Evolutionary conservation across 352 stramenopile genomes (phyloP), one percentile per base, ranked within the genome.

Genomic region (Phytophthora europaea): DNA sequence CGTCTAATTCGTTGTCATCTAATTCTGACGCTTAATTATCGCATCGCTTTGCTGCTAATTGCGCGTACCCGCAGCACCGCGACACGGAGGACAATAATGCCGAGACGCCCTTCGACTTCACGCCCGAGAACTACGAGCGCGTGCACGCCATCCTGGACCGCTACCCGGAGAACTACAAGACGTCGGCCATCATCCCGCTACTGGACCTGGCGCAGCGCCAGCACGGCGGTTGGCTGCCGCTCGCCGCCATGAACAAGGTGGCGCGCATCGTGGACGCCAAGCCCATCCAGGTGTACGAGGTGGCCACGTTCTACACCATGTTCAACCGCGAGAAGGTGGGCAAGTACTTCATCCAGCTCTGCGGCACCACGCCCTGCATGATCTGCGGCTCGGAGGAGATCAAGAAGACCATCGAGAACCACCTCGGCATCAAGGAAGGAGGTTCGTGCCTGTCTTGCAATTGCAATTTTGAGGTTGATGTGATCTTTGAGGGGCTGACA

Each of bases 241-340:
- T 99, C 8, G 97, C 97, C 22, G 98, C 98, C 57, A 99, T 99
- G 98, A 98, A 99, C 85, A 99, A 99, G 85, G 98, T 99, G 23
- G 95, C 98, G n/a, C 91, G 98, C 72, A 99, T 99, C 65, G 94
- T 99, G n/a, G 97, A 98, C 36, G 88, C 93, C 47, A 94, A 97
- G 72, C 94, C 97, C 51, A 98, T 99, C 54, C 91, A 98, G 65
- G 98, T 99, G 12, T 99, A 99, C 80, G 98, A 99, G 78, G 98
- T 99, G 23, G 98, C 98, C 20, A 99, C 97, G 38, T 99, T 99
- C 81, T 99, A 99, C 90, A 99, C 98, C 74, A 99, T 99, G 98
- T 99, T 99, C 87, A 99, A 96, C 83, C 75, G 84, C 52, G 96
- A 98, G 69, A 98, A 98, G 77, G 92, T 98, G 53, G 94, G 94